phyloP scores from a whole-genome alignment of 176 grass and related monocot genomes.

The Rhynchospora pubera region DNA sequence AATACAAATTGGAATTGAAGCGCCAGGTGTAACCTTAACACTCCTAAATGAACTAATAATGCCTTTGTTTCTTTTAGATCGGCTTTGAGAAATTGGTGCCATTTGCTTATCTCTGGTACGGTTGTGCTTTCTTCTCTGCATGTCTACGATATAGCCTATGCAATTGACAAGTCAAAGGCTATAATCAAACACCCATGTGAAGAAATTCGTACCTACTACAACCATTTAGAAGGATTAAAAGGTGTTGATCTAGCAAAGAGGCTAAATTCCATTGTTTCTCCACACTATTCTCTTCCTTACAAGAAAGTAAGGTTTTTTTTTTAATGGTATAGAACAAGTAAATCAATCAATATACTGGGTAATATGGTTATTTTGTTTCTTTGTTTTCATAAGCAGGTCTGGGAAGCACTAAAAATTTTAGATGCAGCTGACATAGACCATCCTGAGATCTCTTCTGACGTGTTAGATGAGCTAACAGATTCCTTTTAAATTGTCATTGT shows the following conservation, averaged over 20 bases:
- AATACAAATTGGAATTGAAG: background rate
- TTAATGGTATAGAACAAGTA: background rate
- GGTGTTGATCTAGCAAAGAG: conserved; percentile 17
- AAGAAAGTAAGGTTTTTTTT: conserved; percentile 2
- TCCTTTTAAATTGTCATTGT: background rate
- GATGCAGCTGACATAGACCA: conserved; percentile 55
- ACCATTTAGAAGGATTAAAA: conserved; percentile 17
- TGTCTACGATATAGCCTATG: conserved; percentile 17
- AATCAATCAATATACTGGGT: background rate
- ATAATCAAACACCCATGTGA: conserved; percentile 6
- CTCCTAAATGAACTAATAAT: background rate
- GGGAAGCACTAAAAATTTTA: conserved; percentile 66
- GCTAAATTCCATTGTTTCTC: conserved; percentile 27
- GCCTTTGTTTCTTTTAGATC: conserved; percentile 2
- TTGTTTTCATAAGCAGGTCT: conserved; percentile 29
- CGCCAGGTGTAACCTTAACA: background rate
- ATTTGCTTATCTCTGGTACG: conserved; percentile 10
- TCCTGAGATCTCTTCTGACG: conserved; percentile 45
- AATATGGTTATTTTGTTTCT: background rate
- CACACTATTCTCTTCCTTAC: conserved; percentile 20
- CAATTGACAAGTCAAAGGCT: background rate
- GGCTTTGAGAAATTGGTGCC: background rate
- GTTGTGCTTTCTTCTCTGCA: conserved; percentile 19
- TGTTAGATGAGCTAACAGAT: conserved; percentile 29
- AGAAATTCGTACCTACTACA: conserved; percentile 14